Evolutionary conservation across 768 basidiomycete genomes (phyloP), one percentile per base, ranked within the genome.

Genomic region (Lactarius indigo): DNA sequence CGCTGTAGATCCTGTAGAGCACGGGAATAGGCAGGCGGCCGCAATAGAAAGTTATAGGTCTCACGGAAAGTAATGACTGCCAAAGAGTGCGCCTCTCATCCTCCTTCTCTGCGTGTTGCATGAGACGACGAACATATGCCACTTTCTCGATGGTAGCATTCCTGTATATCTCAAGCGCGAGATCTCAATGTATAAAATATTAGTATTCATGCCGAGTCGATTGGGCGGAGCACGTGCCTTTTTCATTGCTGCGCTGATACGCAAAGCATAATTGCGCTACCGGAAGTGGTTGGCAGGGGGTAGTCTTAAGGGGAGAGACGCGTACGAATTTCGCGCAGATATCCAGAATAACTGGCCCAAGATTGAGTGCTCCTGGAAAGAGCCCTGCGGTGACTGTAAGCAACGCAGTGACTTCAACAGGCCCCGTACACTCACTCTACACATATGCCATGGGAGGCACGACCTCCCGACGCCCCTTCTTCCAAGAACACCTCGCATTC

Each of bases 291-390:
- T 39, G 63, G 18, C 31, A 17, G 8, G 26, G 28, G 20, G 41
- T 18, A 39, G 6, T 17, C 33, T 7, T 23, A 18, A 31, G 39
- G 1, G 13, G 47, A 12, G 20, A 6, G 23, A n/a, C 15, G 55
- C 63, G 15, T 57, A 71, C 70, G 70, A 10, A 71, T 71, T 60
- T 71, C 70, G 35, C 70, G 61, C 20, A 71, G 33, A 57, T 69
- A 71, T 0, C 70, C 70, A 41, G 70, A 71, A 59, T 71, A 71
- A 58, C 70, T 71, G n/a, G 70, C 68, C 70, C 70, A 71, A 39
- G 66, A 66, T 39, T 71, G 70, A 7, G 70, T 57, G 33, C 70
- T 71, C 28, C 70, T 65, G 13, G 70, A 69, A 47, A 71, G 65
- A 42, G 68, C 70, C 28, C 70, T 71, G 26, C 8, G 37, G 42